Percentiles rank a stretch among this genome's conserved stretches.
Conservation (phyloP, 192 early-diverging fungal genomes). For the Anaeromyces robustus region DNA sequence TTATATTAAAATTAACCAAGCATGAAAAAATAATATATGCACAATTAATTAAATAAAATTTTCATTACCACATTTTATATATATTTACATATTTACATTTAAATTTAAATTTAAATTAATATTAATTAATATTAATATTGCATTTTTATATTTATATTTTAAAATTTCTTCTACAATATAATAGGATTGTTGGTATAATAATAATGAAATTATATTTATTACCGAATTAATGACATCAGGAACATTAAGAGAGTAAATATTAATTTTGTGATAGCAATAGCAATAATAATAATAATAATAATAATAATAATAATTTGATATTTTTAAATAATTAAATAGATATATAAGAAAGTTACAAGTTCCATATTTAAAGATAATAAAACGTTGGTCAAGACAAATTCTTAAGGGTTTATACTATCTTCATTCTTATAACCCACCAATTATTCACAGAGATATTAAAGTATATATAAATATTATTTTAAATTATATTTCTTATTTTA, state of each 20-base stretch:
- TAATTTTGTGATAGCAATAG: too few relatives aligned
- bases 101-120: too few relatives aligned
- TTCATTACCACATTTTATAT: too few relatives aligned
- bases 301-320: too few relatives aligned
- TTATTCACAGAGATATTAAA: slow-evolving; percentile 61
- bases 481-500: too few relatives aligned
- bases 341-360: slow-evolving; percentile 57
- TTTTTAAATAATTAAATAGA: background rate
- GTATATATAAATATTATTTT: too few relatives aligned
- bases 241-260: slow-evolving; percentile 58
- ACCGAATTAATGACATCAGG: slow-evolving; percentile 83
- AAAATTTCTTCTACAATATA: slow-evolving; percentile 51
- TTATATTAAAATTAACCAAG: background rate
- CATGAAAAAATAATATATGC: too few relatives aligned
- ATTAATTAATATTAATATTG: too few relatives aligned
- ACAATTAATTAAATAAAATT: too few relatives aligned
- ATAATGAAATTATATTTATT: slow-evolving; percentile 61
- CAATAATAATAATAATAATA: too few relatives aligned
- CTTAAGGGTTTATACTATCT: slow-evolving; percentile 63
- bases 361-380: slow-evolving; percentile 59
- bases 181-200: slow-evolving; percentile 25
- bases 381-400: slow-evolving; percentile 70
- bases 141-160: too few relatives aligned
- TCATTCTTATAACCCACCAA: slow-evolving; percentile 58
- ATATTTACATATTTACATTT: too few relatives aligned